A percentile compares a stretch with the other conserved stretches of the same genome.
Conservation (phyloP, 139 green algal genomes). For the Chlorella sp. region DNA sequence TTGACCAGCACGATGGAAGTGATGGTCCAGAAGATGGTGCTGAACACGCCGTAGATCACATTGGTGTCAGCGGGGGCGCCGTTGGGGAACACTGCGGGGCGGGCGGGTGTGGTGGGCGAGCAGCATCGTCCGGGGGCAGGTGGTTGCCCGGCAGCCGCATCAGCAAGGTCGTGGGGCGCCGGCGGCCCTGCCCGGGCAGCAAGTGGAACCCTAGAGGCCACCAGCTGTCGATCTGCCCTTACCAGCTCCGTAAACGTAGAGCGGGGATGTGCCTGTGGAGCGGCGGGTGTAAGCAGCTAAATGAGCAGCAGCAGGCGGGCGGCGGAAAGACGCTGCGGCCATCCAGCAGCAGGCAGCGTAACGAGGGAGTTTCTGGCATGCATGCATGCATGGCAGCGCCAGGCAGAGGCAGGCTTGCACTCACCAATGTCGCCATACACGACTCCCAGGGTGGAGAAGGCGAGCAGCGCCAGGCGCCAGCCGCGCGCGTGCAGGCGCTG, state of each 20-base stretch:
- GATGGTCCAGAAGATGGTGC: slow-evolving; percentile 79
- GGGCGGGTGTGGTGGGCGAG: no score
- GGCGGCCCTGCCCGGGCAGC: no score
- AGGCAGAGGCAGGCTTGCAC: background rate
- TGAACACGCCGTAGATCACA: slow-evolving; percentile 56
- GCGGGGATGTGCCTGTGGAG: slow-evolving; percentile 56
- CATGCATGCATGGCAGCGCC: background rate
- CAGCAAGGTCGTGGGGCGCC: no score
- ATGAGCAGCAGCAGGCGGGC: background rate
- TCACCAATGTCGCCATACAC: slow-evolving; percentile 61
- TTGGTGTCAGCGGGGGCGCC: slow-evolving; percentile 25
- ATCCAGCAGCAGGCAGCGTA: background rate
- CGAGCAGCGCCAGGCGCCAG: slow-evolving; percentile 23
- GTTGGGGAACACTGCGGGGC: slow-evolving; percentile 44
- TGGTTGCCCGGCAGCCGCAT: no score
- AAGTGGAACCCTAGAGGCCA: no score
- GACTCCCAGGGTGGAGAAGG: slow-evolving; percentile 43
- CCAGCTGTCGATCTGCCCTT: no score
- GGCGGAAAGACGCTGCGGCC: background rate
- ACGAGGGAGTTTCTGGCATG: background rate
- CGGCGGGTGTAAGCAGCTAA: background rate
- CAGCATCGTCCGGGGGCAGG: no score
- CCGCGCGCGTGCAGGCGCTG: slow-evolving; percentile 15
- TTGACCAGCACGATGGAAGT: slow-evolving; percentile 39
- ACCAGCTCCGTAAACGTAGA: slow-evolving; percentile 59